phyloP scores from a whole-genome alignment of 176 grass and related monocot species.

The Guadua angustifolia region DNA sequence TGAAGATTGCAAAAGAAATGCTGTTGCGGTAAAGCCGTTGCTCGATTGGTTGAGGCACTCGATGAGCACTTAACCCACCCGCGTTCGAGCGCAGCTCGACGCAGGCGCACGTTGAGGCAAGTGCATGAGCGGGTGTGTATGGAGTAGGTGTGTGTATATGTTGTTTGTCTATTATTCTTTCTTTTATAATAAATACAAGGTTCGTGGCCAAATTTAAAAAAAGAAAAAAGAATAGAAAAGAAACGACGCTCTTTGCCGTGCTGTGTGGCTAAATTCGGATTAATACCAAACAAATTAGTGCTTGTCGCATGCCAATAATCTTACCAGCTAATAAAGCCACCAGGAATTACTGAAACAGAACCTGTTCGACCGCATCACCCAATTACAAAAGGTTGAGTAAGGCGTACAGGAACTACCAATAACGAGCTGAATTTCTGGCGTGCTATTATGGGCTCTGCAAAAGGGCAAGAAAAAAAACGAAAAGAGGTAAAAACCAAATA shows the following conservation, averaged over 20 bases:
- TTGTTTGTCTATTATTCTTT: too few species aligned
- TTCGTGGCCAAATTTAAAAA: too few species aligned
- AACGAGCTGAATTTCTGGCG: slow-evolving; percentile 34
- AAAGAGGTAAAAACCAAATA: neutral
- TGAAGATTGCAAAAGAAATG: neutral
- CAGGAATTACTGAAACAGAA: neutral
- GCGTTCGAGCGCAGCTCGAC: too few species aligned
- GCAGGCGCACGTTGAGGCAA: too few species aligned
- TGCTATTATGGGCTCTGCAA: neutral
- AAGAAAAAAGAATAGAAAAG: neutral
- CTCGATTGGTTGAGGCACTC: too few species aligned
- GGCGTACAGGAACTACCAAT: slow-evolving; percentile 7
- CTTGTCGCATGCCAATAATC: neutral
- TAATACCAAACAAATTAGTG: neutral
- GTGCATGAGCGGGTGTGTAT: too few species aligned
- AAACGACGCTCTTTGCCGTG: neutral
- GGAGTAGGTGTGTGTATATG: too few species aligned
- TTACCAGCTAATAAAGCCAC: neutral
- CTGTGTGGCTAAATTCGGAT: neutral
- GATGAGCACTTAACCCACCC: too few species aligned
- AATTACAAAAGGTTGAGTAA: neutral
- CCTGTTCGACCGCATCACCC: slow-evolving; percentile 8
- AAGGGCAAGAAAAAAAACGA: neutral
- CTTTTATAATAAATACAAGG: too few species aligned
- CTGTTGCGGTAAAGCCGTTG: too few species aligned